A percentile compares a stretch with the other conserved stretches of the same genome.
Conservation (phyloP, 116 monocot species). For the Dioscorea cayenensis region DNA sequence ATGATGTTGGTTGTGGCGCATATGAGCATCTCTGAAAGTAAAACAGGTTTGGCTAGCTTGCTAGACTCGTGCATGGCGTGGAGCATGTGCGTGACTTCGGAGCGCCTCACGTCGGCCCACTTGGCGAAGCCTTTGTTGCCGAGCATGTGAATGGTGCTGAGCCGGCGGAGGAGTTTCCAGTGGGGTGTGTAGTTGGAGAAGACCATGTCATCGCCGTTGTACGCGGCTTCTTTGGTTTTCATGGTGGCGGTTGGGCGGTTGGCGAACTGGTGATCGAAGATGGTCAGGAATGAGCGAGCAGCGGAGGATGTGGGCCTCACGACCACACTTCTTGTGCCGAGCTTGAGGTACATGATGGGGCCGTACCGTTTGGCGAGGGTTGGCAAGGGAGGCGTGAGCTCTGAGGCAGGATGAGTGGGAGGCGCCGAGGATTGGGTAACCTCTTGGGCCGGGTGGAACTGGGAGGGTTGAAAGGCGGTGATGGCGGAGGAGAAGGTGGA, state of each 20-base stretch:
- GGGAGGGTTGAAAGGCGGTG: background rate
- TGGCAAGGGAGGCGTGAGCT: slow-evolving; percentile 26
- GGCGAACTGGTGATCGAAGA: slow-evolving; percentile 30
- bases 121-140: slow-evolving; percentile 21
- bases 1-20: slow-evolving; percentile 6
- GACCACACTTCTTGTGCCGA: background rate
- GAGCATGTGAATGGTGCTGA: slow-evolving; percentile 29
- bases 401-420: slow-evolving; percentile 33
- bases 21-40: slow-evolving; percentile 2
- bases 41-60: background rate
- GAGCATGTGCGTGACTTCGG: slow-evolving; percentile 11
- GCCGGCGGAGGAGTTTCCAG: slow-evolving; percentile 35
- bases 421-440: background rate
- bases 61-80: background rate
- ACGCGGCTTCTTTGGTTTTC: slow-evolving; percentile 12
- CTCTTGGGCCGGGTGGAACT: background rate
- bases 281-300: slow-evolving; percentile 38
- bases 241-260: slow-evolving; percentile 19
- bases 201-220: slow-evolving; percentile 33
- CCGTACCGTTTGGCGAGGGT: slow-evolving; percentile 21
- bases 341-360: slow-evolving; percentile 2
- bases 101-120: slow-evolving; percentile 28
- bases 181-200: slow-evolving; percentile 35
- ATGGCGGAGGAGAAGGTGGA: too few species aligned
- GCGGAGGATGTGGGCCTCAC: slow-evolving; percentile 31